Conservation (phyloP, 1,284 basidiomycete genomes). For the Trametes polyzona region DNA sequence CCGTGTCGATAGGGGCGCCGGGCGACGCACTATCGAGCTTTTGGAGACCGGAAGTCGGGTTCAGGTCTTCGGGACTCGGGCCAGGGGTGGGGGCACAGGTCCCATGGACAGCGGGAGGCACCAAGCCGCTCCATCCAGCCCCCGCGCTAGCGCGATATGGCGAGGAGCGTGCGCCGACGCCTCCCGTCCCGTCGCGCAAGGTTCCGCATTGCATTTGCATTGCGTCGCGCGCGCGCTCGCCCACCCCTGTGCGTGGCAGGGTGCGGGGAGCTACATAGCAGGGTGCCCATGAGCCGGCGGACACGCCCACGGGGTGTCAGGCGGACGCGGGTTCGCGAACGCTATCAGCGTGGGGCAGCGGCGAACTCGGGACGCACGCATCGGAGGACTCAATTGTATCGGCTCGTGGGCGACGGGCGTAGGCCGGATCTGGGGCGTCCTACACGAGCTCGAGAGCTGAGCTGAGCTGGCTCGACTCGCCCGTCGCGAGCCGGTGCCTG, state of each 20-base stretch:
- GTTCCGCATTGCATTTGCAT: neutral
- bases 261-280: too few species aligned
- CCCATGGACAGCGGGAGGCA: too few species aligned
- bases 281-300: neutral
- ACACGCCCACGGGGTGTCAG: too few species aligned
- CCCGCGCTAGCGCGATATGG: conserved; percentile 11
- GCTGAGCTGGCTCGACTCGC: neutral
- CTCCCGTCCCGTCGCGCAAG: conserved; percentile 1
- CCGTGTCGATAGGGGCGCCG: neutral
- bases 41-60: neutral
- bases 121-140: too few species aligned
- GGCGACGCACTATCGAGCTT: neutral
- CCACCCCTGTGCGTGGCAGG: too few species aligned
- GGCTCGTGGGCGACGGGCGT: neutral
- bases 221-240: too few species aligned
- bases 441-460: neutral
- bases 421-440: neutral
- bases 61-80: neutral
- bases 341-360: neutral
- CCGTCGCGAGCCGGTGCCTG: too few species aligned
- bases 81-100: neutral
- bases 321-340: too few species aligned
- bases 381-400: conserved; percentile 6
- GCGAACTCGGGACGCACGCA: neutral
- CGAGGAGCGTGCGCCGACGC: neutral